Percentiles rank a stretch among this genome's conserved stretches.
These are phyloP conservation scores for Tillandsia leiboldiana DNA, from an alignment of 176 grass and related monocot genomes.

Conservation along the genomic window DNA sequence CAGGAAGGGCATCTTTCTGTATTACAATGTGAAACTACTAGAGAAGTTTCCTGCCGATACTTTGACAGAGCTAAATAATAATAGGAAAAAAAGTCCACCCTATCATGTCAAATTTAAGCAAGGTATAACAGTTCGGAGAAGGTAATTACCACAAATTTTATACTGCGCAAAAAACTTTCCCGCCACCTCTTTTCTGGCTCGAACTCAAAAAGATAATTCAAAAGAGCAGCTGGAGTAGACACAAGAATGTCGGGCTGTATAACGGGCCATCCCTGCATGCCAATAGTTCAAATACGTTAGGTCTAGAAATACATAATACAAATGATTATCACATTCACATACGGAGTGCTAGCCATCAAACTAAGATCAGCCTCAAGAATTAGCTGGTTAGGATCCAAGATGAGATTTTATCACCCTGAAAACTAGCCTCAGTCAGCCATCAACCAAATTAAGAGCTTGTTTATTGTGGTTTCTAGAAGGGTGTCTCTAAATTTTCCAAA, in stretches of 20 bases:
- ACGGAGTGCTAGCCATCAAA: no score
- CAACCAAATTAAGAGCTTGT: no score
- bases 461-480: no score
- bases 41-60: not conserved
- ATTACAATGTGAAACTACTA: no score
- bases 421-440: not conserved
- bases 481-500: no score
- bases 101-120: constrained; percentile 2
- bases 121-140: not conserved
- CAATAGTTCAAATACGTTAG: constrained; percentile 14
- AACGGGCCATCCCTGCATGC: constrained; percentile 67
- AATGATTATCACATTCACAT: not conserved
- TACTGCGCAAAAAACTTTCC: constrained; percentile 47
- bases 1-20: no score
- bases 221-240: constrained; percentile 81
- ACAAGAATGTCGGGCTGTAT: constrained; percentile 77
- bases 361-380: no score
- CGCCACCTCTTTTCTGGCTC: constrained; percentile 68
- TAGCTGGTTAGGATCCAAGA: not conserved
- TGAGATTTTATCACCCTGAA: not conserved
- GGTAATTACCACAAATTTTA: constrained; percentile 78
- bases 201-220: constrained; percentile 88
- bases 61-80: constrained; percentile 16
- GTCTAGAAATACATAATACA: not conserved
- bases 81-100: no score